phyloP scores from a whole-genome alignment of 805 yeast genomes.

The Wickerhamiella alocasiicola region DNA sequence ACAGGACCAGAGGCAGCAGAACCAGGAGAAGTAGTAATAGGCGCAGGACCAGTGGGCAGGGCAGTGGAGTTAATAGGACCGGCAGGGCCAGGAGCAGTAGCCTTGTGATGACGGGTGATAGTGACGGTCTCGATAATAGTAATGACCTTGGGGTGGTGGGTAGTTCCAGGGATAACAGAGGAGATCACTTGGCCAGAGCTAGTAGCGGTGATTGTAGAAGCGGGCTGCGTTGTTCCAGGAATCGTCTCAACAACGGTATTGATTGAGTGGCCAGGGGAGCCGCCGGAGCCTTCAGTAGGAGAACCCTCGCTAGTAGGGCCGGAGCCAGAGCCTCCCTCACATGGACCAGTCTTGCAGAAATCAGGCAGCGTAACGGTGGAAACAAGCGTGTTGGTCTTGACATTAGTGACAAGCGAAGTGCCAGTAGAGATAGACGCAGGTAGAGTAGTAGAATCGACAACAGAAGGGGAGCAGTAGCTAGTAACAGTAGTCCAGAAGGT shows the following conservation, averaged over 20 bases:
- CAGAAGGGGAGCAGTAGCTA: slow-evolving; percentile 6
- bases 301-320: neutral
- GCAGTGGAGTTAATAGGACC: neutral
- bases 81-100: neutral
- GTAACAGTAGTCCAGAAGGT: slow-evolving; percentile 10
- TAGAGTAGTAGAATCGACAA: neutral
- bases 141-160: slow-evolving; percentile 2
- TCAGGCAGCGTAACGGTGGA: neutral
- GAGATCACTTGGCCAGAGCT: slow-evolving; percentile 1
- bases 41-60: neutral
- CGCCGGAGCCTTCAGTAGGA: neutral
- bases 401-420: slow-evolving; percentile 1
- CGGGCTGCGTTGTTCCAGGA: slow-evolving; percentile 6
- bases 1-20: slow-evolving; percentile 4
- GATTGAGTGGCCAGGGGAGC: neutral
- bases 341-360: neutral
- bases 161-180: slow-evolving; percentile 6
- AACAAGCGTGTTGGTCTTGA: neutral
- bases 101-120: neutral
- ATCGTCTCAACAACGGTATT: neutral
- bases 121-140: slow-evolving; percentile 7
- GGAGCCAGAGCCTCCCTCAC: neutral
- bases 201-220: slow-evolving; percentile 1
- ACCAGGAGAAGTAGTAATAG: neutral
- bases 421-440: slow-evolving; percentile 6